Evolutionary conservation across 2,329 filamentous ascomycete genomes (phyloP).

Genomic region (Penicillium sp.): DNA sequence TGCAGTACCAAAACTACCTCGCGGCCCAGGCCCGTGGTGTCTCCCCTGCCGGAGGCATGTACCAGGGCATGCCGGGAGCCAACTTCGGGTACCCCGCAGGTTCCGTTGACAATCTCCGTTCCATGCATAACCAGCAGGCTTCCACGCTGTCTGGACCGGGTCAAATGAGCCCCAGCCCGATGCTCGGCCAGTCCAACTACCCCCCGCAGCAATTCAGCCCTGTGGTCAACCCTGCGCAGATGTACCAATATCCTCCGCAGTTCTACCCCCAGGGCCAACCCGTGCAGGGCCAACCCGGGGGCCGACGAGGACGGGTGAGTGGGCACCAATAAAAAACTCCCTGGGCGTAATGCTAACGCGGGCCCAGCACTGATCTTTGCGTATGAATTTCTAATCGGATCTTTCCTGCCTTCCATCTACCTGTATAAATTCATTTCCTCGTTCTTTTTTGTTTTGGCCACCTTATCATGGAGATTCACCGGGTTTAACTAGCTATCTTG

Average conservation of each 20-base stretch:
- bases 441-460: slow-evolving; percentile 22
- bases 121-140: slow-evolving; percentile 38
- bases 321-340: neutral
- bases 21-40: slow-evolving; percentile 47
- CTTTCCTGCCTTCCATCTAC: slow-evolving; percentile 28
- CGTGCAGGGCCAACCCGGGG: slow-evolving; percentile 47
- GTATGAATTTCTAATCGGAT: slow-evolving; percentile 30
- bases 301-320: slow-evolving; percentile 56
- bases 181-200: slow-evolving; percentile 50
- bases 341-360: slow-evolving; percentile 11
- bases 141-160: slow-evolving; percentile 35
- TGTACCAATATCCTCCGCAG: slow-evolving; percentile 56
- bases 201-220: slow-evolving; percentile 47
- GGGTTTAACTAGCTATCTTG: slow-evolving; percentile 31
- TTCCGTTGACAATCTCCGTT: slow-evolving; percentile 41
- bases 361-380: slow-evolving; percentile 32
- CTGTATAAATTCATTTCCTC: slow-evolving; percentile 36
- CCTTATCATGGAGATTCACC: slow-evolving; percentile 30
- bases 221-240: slow-evolving; percentile 42
- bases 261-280: slow-evolving; percentile 48
- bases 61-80: slow-evolving; percentile 45
- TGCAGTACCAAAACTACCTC: slow-evolving; percentile 59
- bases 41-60: slow-evolving; percentile 45
- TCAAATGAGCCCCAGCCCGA: slow-evolving; percentile 41
- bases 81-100: slow-evolving; percentile 45